Conservation (phyloP, 208 protist genomes). For the Strigomonas oncopelti region DNA sequence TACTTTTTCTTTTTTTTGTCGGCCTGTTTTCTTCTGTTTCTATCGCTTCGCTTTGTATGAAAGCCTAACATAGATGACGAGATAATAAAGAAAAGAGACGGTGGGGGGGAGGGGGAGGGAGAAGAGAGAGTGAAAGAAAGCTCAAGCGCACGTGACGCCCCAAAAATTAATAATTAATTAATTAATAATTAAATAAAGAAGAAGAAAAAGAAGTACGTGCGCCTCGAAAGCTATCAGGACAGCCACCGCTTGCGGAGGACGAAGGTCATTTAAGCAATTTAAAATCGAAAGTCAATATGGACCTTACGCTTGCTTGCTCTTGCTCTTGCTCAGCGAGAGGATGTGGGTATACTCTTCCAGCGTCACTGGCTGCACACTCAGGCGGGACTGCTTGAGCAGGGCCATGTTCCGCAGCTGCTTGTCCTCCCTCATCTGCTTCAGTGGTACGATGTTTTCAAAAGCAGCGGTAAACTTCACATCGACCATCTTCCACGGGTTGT, state of each 20-base stretch:
- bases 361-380: slow-evolving; percentile 74
- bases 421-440: slow-evolving; percentile 54
- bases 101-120: too few relatives aligned
- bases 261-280: neutral
- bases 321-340: slow-evolving; percentile 24
- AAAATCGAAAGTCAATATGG: neutral
- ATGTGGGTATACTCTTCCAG: slow-evolving; percentile 63
- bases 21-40: too few relatives aligned
- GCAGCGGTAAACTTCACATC: slow-evolving; percentile 73
- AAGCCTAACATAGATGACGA: too few relatives aligned
- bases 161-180: too few relatives aligned
- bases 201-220: neutral
- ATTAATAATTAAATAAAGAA: neutral
- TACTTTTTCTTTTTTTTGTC: neutral
- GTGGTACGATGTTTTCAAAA: slow-evolving; percentile 44
- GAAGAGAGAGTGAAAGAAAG: too few relatives aligned
- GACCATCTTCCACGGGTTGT: slow-evolving; percentile 85
- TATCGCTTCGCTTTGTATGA: too few relatives aligned
- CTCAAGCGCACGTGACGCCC: too few relatives aligned
- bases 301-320: slow-evolving; percentile 1
- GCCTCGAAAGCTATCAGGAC: too few relatives aligned
- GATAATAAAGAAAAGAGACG: too few relatives aligned
- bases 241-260: too few relatives aligned
- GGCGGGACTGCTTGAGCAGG: slow-evolving; percentile 56
- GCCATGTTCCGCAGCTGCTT: slow-evolving; percentile 57